These are phyloP conservation scores for Alternaria hordeiaustralica DNA, from an alignment of 2,329 filamentous ascomycete genomes.

Conservation along the genomic window DNA sequence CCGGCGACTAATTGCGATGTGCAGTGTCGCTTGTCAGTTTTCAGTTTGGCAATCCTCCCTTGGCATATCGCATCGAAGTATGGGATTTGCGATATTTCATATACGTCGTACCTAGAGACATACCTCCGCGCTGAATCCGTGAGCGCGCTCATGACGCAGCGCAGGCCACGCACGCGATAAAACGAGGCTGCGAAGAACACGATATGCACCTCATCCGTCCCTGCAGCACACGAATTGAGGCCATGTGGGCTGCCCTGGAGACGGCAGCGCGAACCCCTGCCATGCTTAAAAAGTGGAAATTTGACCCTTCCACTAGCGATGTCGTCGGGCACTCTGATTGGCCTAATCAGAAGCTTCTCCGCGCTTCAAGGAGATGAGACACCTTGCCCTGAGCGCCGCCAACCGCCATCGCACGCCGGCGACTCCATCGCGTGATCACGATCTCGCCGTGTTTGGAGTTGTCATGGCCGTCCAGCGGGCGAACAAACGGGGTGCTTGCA, in stretches of 20 bases:
- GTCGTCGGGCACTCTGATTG: constrained; percentile 26
- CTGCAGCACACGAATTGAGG: constrained; percentile 10
- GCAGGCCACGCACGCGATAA: not conserved
- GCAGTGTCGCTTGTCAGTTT: constrained; percentile 16
- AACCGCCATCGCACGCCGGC: constrained; percentile 1
- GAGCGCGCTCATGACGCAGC: not conserved
- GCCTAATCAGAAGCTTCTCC: constrained; percentile 27
- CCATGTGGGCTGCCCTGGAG: constrained; percentile 20
- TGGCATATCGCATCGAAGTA: not conserved
- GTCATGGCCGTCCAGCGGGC: not conserved
- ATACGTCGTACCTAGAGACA: too few relatives aligned
- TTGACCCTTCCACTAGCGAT: constrained; percentile 16
- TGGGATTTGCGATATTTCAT: not conserved
- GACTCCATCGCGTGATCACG: constrained; percentile 4
- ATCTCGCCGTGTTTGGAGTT: not conserved
- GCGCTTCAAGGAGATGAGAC: constrained; percentile 31
- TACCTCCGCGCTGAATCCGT: not conserved
- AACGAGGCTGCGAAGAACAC: constrained; percentile 13
- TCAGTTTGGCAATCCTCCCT: not conserved
- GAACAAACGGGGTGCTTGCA: not conserved
- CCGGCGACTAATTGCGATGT: constrained; percentile 25
- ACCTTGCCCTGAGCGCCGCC: constrained; percentile 10
- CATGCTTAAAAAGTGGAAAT: constrained; percentile 47
- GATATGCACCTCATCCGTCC: constrained; percentile 16
- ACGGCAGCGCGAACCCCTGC: constrained; percentile 23